Evolutionary conservation across 352 stramenopile genomes (phyloP).

Genomic region (Pythium coloratum): DNA sequence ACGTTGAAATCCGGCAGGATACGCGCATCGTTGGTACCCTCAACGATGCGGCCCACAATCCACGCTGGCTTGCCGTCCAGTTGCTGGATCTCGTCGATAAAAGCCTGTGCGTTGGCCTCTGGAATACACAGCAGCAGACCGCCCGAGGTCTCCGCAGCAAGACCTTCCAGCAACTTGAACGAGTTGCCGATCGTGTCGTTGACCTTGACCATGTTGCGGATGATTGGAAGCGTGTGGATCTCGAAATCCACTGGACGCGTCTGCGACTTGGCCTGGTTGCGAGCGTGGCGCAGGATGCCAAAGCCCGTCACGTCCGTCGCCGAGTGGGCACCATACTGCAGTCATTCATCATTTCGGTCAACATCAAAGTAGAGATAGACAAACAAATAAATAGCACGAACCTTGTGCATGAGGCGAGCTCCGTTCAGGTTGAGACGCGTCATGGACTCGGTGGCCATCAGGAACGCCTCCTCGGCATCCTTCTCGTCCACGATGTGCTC

Average conservation of each 20-base stretch:
- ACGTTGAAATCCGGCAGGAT: slow-evolving; percentile 57
- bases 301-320: slow-evolving; percentile 97
- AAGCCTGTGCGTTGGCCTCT: slow-evolving; percentile 80
- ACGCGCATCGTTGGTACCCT: slow-evolving; percentile 61
- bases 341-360: not conserved
- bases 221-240: slow-evolving; percentile 93
- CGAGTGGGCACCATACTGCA: slow-evolving; percentile 87
- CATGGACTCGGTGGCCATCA: slow-evolving; percentile 93
- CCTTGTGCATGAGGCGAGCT: slow-evolving; percentile 90
- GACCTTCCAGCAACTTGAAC: slow-evolving; percentile 91
- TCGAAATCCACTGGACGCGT: slow-evolving; percentile 86
- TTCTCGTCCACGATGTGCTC: slow-evolving; percentile 58
- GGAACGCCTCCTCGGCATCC: slow-evolving; percentile 88
- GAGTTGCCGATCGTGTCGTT: slow-evolving; percentile 90
- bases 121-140: slow-evolving; percentile 92
- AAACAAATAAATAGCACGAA: slow-evolving; percentile 8
- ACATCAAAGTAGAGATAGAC: too few relatives aligned
- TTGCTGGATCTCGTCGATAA: slow-evolving; percentile 85
- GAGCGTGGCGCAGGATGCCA: slow-evolving; percentile 92
- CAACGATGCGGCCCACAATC: slow-evolving; percentile 91
- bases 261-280: slow-evolving; percentile 94
- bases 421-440: slow-evolving; percentile 91
- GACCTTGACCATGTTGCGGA: slow-evolving; percentile 87
- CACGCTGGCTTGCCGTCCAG: slow-evolving; percentile 89
- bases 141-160: slow-evolving; percentile 94